Conservation (phyloP, 2,329 filamentous ascomycete species). For the Leptographium wingfieldii region DNA sequence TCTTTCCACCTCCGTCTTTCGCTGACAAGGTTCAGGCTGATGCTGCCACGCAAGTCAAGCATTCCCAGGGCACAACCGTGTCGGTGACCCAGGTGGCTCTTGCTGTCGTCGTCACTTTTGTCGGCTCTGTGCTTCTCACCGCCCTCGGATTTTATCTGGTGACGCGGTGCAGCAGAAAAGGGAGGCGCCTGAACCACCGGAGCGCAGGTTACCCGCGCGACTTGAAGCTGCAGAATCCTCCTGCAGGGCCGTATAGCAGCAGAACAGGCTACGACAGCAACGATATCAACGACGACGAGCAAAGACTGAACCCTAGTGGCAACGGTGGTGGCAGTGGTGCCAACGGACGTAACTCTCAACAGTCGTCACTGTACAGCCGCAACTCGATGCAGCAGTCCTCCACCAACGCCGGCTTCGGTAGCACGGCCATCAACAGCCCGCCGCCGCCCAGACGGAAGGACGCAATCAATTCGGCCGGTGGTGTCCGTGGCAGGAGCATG, state of each 20-base stretch:
- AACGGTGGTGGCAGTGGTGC: no score
- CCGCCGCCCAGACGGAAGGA: neutral
- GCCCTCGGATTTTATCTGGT: slow-evolving; percentile 25
- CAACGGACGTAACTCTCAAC: neutral
- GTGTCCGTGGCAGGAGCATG: neutral
- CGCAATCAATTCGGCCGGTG: neutral
- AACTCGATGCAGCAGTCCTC: neutral
- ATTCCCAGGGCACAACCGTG: slow-evolving; percentile 25
- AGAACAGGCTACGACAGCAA: neutral
- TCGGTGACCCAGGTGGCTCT: slow-evolving; percentile 29
- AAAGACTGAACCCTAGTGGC: neutral
- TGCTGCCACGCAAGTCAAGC: slow-evolving; percentile 19
- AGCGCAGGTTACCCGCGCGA: slow-evolving; percentile 15
- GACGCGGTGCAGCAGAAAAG: slow-evolving; percentile 17
- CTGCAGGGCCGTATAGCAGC: neutral
- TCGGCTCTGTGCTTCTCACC: slow-evolving; percentile 28
- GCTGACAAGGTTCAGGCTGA: slow-evolving; percentile 14
- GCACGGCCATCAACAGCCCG: neutral
- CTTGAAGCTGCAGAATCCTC: slow-evolving; percentile 12
- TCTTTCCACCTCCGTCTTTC: neutral
- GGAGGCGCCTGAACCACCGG: slow-evolving; percentile 1
- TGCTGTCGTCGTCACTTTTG: slow-evolving; percentile 28
- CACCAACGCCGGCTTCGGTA: neutral
- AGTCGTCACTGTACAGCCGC: neutral
- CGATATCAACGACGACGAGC: neutral